Evolutionary conservation across 306 rosid genomes (phyloP).

Genomic region (Arachis hypogaea): DNA sequence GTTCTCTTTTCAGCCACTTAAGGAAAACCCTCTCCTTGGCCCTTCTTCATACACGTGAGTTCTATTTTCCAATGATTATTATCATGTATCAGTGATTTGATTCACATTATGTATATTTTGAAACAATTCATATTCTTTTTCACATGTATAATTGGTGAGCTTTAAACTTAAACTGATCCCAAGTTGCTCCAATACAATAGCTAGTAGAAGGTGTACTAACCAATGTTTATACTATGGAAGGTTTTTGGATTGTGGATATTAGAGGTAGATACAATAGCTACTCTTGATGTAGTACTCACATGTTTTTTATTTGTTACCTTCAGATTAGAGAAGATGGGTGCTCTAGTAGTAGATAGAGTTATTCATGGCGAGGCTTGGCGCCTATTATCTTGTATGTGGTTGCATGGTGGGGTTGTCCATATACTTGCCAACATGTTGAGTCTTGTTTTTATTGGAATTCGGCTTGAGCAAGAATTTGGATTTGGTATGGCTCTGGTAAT

Average conservation of each 20-base stretch:
- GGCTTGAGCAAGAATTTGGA: slow-evolving; percentile 91
- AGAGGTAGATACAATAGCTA: slow-evolving; percentile 17
- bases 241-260: slow-evolving; percentile 9
- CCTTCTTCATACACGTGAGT: slow-evolving; percentile 80
- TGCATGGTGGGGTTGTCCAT: slow-evolving; percentile 85
- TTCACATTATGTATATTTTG: slow-evolving; percentile 11
- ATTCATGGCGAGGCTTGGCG: slow-evolving; percentile 70
- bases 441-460: slow-evolving; percentile 78
- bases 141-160: neutral
- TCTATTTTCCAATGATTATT: neutral
- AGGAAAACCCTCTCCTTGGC: slow-evolving; percentile 80
- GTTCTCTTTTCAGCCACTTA: slow-evolving; percentile 78
- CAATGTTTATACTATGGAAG: neutral
- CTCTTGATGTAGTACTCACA: slow-evolving; percentile 19
- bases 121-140: neutral
- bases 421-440: slow-evolving; percentile 85
- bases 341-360: slow-evolving; percentile 63
- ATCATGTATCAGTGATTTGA: neutral
- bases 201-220: neutral
- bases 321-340: slow-evolving; percentile 83
- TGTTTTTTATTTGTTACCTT: slow-evolving; percentile 13
- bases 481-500: slow-evolving; percentile 68
- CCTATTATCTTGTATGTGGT: slow-evolving; percentile 73
- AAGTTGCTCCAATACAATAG: neutral
- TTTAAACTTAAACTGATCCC: neutral